Evolutionary conservation across 2,329 filamentous ascomycete genomes (phyloP).

Genomic region (Rosellinia necatrix): DNA sequence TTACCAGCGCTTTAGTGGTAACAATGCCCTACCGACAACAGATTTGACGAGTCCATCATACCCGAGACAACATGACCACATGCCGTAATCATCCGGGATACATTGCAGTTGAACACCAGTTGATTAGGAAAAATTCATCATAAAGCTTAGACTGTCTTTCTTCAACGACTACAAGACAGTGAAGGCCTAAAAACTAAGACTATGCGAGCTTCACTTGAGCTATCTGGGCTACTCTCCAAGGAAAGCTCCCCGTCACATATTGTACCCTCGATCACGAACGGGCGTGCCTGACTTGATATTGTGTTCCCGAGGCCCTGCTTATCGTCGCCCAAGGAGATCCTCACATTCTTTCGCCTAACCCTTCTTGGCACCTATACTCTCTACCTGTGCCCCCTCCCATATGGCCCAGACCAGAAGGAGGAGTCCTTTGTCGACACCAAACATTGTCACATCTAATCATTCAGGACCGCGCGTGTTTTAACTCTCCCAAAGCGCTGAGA

Average conservation of each 20-base stretch:
- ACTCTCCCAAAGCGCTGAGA: slow-evolving; percentile 27
- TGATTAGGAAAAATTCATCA: slow-evolving; percentile 18
- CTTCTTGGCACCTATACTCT: slow-evolving; percentile 22
- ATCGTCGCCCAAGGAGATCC: slow-evolving; percentile 12
- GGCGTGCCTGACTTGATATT: slow-evolving; percentile 15
- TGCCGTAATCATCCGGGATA: slow-evolving; percentile 1
- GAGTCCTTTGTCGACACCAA: slow-evolving; percentile 32
- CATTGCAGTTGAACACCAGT: slow-evolving; percentile 12
- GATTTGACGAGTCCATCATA: no score
- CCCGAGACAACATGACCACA: no score
- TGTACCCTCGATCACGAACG: slow-evolving; percentile 17
- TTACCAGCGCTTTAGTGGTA: no score
- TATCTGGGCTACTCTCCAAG: slow-evolving; percentile 15
- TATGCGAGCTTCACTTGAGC: slow-evolving; percentile 15
- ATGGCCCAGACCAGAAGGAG: slow-evolving; percentile 34
- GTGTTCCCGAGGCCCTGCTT: slow-evolving; percentile 17
- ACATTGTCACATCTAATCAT: slow-evolving; percentile 33
- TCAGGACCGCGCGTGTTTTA: slow-evolving; percentile 28
- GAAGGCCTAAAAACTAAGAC: slow-evolving; percentile 13
- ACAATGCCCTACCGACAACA: no score
- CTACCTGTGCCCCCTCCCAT: slow-evolving; percentile 20
- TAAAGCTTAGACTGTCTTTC: slow-evolving; percentile 19
- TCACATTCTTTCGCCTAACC: slow-evolving; percentile 14
- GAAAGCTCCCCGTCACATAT: slow-evolving; percentile 17
- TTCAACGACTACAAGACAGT: slow-evolving; percentile 16